Conservation (phyloP, 352 stramenopile species). For the Pythium phragmiticola region DNA sequence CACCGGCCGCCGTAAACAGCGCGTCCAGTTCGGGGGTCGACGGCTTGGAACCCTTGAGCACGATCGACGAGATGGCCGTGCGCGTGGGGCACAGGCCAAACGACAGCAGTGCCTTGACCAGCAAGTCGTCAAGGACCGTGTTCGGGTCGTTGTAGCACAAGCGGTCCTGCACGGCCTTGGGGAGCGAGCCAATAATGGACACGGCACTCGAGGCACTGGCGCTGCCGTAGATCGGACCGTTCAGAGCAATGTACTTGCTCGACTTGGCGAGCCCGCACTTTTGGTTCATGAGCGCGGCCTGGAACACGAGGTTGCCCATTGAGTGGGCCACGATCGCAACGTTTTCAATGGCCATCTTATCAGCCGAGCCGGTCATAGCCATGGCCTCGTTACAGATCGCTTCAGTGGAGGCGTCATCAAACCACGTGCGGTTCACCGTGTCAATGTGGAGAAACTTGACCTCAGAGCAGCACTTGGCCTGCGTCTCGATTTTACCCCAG, state of each 20-base stretch:
- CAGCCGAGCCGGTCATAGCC: not conserved
- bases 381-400: constrained; percentile 27
- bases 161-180: constrained; percentile 7
- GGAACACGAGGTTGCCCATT: constrained; percentile 47
- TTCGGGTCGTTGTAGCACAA: constrained; percentile 25
- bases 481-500: constrained; percentile 30
- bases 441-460: constrained; percentile 36
- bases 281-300: constrained; percentile 26
- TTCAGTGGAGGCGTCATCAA: constrained; percentile 17
- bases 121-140: constrained; percentile 6
- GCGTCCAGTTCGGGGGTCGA: constrained; percentile 12
- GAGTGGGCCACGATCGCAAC: constrained; percentile 44
- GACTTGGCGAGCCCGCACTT: constrained; percentile 29
- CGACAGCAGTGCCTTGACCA: constrained; percentile 12
- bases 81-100: constrained; percentile 15
- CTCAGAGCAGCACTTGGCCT: constrained; percentile 32
- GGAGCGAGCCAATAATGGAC: constrained; percentile 21
- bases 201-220: constrained; percentile 20
- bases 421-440: constrained; percentile 30
- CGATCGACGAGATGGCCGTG: constrained; percentile 7
- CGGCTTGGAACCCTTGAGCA: constrained; percentile 7
- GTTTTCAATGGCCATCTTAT: constrained; percentile 26
- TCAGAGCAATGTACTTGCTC: constrained; percentile 45
- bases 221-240: constrained; percentile 37
- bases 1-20: constrained; percentile 15